A percentile compares a stretch with the other conserved stretches of the same genome.
These are phyloP conservation scores for Sequoia sempervirens DNA, from an alignment of 75 land plant genomes.

Conservation along the genomic window DNA sequence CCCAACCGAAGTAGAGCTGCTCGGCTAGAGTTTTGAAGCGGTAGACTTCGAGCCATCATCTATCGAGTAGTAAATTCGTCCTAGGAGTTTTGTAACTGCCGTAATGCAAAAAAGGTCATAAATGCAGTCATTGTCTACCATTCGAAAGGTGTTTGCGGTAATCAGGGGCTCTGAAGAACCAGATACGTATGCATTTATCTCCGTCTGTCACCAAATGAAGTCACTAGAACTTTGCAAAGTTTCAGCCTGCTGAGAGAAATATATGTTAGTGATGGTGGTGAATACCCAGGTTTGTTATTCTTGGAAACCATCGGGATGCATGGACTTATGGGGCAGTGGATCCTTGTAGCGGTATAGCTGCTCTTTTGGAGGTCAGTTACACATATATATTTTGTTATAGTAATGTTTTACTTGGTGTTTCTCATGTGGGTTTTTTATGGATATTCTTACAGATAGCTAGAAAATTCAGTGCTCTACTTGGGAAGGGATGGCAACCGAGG, in stretches of 20 bases:
- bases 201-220: too few relatives aligned
- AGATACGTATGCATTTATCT: conserved; percentile 25
- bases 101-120: too few relatives aligned
- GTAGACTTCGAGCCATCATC: too few relatives aligned
- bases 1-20: too few relatives aligned
- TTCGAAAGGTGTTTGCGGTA: conserved; percentile 48
- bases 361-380: conserved; percentile 50
- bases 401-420: neutral
- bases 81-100: too few relatives aligned
- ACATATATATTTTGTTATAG: neutral
- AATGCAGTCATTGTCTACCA: conserved; percentile 24
- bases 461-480: conserved; percentile 38
- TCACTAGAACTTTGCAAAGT: conserved; percentile 19
- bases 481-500: conserved; percentile 57
- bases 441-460: conserved; percentile 38
- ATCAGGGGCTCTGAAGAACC: conserved; percentile 71
- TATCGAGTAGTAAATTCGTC: too few relatives aligned
- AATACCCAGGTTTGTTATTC: conserved; percentile 33
- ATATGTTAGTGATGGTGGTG: conserved; percentile 47
- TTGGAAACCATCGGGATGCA: conserved; percentile 77
- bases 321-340: conserved; percentile 78
- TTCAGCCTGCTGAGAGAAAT: conserved; percentile 30
- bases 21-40: too few relatives aligned
- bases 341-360: conserved; percentile 66
- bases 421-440: neutral